Conservation (phyloP, 176 grass and related monocot species). For the Juncus effusus region DNA sequence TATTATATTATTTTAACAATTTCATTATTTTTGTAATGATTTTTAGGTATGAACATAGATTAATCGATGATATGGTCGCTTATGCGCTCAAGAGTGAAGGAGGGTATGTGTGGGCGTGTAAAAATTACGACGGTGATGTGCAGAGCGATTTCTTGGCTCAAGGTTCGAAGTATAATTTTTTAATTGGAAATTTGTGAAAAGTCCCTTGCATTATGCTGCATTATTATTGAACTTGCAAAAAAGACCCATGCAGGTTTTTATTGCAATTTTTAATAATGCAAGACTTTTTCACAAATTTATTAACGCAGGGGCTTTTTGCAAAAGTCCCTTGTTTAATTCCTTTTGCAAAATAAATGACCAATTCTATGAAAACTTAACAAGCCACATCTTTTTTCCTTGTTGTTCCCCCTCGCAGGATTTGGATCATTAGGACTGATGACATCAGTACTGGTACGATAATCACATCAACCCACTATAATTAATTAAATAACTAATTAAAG, state of each 20-base stretch:
- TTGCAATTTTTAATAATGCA: constrained; percentile 8
- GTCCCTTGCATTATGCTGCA: constrained; percentile 2
- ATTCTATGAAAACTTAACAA: too few relatives aligned
- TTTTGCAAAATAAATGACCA: too few relatives aligned
- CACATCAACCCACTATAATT: neutral
- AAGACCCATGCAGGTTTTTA: neutral
- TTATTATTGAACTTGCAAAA: neutral
- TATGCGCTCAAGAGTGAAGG: constrained; percentile 97
- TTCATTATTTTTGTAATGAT: constrained; percentile 11
- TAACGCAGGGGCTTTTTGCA: too few relatives aligned
- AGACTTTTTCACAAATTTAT: neutral
- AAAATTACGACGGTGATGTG: constrained; percentile 97
- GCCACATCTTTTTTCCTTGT: neutral
- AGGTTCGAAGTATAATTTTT: constrained; percentile 42
- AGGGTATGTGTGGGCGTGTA: constrained; percentile 95
- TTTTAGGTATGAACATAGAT: constrained; percentile 89
- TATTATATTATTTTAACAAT: neutral
- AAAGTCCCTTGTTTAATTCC: too few relatives aligned
- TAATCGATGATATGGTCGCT: constrained; percentile 99
- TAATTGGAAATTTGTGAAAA: constrained; percentile 14
- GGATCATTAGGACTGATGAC: constrained; percentile 97
- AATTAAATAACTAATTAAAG: too few relatives aligned
- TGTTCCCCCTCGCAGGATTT: constrained; percentile 58
- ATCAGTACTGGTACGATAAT: constrained; percentile 77
- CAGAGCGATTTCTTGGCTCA: constrained; percentile 99